These are phyloP conservation scores for Arthrobotrys sinensis DNA, from an alignment of 2,329 filamentous ascomycete species.

Conservation along the genomic window DNA sequence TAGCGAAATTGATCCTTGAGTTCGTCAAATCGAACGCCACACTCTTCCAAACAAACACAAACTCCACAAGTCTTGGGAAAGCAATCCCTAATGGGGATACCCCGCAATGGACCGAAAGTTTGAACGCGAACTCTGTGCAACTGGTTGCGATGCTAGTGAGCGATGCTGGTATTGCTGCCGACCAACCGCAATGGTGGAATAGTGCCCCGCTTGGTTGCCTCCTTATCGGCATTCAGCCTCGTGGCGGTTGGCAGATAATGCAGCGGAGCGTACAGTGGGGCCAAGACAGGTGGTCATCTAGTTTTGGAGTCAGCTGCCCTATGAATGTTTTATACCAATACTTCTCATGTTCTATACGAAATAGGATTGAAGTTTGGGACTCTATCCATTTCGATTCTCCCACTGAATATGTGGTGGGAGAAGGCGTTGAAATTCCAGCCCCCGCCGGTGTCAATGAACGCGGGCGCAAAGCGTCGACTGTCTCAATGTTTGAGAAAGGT, in stretches of 20 bases:
- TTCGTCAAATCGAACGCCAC: slow-evolving; percentile 29
- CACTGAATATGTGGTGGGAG: slow-evolving; percentile 12
- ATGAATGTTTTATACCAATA: slow-evolving; percentile 44
- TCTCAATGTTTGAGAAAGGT: slow-evolving; percentile 16
- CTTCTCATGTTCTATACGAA: slow-evolving; percentile 44
- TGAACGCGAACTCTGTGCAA: slow-evolving; percentile 49
- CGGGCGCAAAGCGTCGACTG: slow-evolving; percentile 7
- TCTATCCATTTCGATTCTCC: slow-evolving; percentile 37
- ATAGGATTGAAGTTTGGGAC: slow-evolving; percentile 55
- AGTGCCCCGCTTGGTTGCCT: slow-evolving; percentile 45
- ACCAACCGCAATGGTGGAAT: slow-evolving; percentile 52
- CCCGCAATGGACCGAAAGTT: slow-evolving; percentile 50
- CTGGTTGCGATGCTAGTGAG: slow-evolving; percentile 55
- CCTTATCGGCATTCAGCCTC: slow-evolving; percentile 52
- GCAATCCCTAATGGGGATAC: slow-evolving; percentile 6
- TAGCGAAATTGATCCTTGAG: slow-evolving; percentile 23
- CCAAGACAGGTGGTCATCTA: slow-evolving; percentile 35
- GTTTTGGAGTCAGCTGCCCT: slow-evolving; percentile 46
- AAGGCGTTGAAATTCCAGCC: background rate
- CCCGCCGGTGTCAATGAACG: background rate
- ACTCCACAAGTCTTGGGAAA: slow-evolving; percentile 25
- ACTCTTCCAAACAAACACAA: background rate
- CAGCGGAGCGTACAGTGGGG: slow-evolving; percentile 53
- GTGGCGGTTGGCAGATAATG: slow-evolving; percentile 55
- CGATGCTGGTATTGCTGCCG: slow-evolving; percentile 51